phyloP scores from a whole-genome alignment of 768 basidiomycete species.

The Plicaturopsis crispa region DNA sequence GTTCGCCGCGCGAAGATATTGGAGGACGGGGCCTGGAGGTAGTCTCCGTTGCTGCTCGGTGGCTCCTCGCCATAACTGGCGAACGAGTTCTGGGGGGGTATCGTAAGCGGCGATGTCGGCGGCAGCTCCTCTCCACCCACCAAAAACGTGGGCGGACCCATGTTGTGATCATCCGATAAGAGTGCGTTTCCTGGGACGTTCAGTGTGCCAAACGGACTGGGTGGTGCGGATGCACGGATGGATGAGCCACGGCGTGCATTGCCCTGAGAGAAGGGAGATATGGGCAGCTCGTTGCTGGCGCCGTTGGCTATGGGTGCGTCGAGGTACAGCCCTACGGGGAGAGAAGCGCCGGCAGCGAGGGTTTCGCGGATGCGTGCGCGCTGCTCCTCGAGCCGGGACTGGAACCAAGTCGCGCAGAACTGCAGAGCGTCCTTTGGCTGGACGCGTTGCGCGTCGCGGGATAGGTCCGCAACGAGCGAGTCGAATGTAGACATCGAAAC shows the following conservation, averaged over 20 bases:
- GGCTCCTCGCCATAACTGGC: conserved; percentile 42
- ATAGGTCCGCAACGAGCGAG: conserved; percentile 73
- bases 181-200: conserved; percentile 79
- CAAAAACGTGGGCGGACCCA: conserved; percentile 47
- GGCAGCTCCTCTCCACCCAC: conserved; percentile 52
- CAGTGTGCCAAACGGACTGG: conserved; percentile 71
- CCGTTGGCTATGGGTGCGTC: conserved; percentile 37
- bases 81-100: conserved; percentile 36
- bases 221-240: conserved; percentile 39
- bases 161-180: conserved; percentile 39
- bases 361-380: conserved; percentile 65
- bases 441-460: conserved; percentile 76
- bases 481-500: conserved; percentile 67
- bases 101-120: conserved; percentile 54
- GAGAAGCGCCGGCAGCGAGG: conserved; percentile 42
- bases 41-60: conserved; percentile 49
- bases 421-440: conserved; percentile 90
- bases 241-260: conserved; percentile 46
- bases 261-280: conserved; percentile 52
- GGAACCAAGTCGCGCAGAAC: conserved; percentile 94
- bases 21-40: conserved; percentile 64
- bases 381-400: conserved; percentile 80
- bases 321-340: conserved; percentile 52
- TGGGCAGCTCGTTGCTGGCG: conserved; percentile 29
- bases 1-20: conserved; percentile 85